Percentiles rank a stretch among this genome's conserved stretches.
phyloP scores from a whole-genome alignment of 2,329 filamentous ascomycete genomes.

The Trichoderma gracile region DNA sequence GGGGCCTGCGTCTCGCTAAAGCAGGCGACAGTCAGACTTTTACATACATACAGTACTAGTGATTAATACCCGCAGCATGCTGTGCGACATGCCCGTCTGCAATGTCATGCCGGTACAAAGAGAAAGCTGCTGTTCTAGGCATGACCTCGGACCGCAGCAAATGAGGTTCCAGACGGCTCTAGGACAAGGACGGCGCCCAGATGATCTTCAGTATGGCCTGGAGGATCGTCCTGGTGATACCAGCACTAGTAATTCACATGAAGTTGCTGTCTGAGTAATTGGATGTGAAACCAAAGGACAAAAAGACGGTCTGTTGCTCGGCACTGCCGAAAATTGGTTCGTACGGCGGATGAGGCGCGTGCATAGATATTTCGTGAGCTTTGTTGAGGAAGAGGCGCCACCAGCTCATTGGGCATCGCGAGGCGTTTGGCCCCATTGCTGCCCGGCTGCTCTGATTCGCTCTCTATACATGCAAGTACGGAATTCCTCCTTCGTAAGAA shows the following conservation, averaged over 20 bases:
- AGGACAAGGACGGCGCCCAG: slow-evolving; percentile 1
- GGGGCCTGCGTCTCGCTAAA: slow-evolving; percentile 21
- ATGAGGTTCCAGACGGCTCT: neutral
- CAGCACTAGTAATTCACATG: neutral
- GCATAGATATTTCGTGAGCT: neutral
- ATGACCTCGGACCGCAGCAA: slow-evolving; percentile 1
- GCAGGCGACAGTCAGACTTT: slow-evolving; percentile 19
- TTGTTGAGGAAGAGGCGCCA: neutral
- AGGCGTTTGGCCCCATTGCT: slow-evolving; percentile 15
- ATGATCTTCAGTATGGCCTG: slow-evolving; percentile 5
- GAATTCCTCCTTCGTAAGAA: too few relatives aligned
- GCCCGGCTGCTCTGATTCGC: slow-evolving; percentile 14
- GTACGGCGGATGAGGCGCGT: slow-evolving; percentile 14
- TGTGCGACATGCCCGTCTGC: slow-evolving; percentile 23
- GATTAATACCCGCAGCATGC: slow-evolving; percentile 16
- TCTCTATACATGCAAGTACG: neutral
- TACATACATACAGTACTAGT: neutral
- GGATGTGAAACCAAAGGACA: neutral
- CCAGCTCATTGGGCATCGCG: slow-evolving; percentile 17
- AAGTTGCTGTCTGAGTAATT: neutral
- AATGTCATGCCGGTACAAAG: slow-evolving; percentile 20
- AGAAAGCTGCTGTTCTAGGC: neutral
- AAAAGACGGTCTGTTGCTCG: slow-evolving; percentile 23
- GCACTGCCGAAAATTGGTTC: slow-evolving; percentile 7
- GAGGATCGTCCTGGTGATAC: neutral